phyloP scores from a whole-genome alignment of 2,329 filamentous ascomycete species.

The Colletotrichum plurivorum region DNA sequence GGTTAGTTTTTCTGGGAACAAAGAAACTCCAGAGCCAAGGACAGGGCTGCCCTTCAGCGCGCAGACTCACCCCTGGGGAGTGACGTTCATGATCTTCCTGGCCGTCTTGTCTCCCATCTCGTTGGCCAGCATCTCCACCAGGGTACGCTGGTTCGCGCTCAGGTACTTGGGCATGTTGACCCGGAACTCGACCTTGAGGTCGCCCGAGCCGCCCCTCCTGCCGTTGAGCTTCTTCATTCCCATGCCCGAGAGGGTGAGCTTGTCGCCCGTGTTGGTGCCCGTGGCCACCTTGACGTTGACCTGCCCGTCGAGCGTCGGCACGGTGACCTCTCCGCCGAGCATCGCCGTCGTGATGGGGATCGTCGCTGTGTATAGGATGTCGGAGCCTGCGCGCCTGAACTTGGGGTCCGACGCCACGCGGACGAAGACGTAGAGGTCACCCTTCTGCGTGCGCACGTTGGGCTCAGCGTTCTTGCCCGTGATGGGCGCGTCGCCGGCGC shows the following conservation, averaged over 20 bases:
- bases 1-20: constrained; percentile 9
- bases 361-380: constrained; percentile 92
- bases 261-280: constrained; percentile 93
- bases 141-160: constrained; percentile 89
- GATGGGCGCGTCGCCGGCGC: constrained; percentile 88
- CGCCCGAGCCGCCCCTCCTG: constrained; percentile 78
- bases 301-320: constrained; percentile 91
- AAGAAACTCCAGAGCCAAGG: constrained; percentile 79
- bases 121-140: constrained; percentile 95
- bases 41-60: constrained; percentile 76
- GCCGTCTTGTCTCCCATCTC: constrained; percentile 95
- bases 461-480: constrained; percentile 79
- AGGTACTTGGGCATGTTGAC: constrained; percentile 96
- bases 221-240: constrained; percentile 90
- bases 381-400: constrained; percentile 88
- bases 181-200: constrained; percentile 94
- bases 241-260: constrained; percentile 88
- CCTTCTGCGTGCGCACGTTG: constrained; percentile 76
- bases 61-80: constrained; percentile 64
- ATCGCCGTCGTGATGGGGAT: constrained; percentile 94
- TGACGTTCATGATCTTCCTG: constrained; percentile 91
- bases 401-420: constrained; percentile 90
- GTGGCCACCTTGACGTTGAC: constrained; percentile 93
- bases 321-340: constrained; percentile 88
- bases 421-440: constrained; percentile 93